These are phyloP conservation scores for Rhynchosporium secalis DNA, from an alignment of 2,329 filamentous ascomycete genomes.

Conservation along the genomic window DNA sequence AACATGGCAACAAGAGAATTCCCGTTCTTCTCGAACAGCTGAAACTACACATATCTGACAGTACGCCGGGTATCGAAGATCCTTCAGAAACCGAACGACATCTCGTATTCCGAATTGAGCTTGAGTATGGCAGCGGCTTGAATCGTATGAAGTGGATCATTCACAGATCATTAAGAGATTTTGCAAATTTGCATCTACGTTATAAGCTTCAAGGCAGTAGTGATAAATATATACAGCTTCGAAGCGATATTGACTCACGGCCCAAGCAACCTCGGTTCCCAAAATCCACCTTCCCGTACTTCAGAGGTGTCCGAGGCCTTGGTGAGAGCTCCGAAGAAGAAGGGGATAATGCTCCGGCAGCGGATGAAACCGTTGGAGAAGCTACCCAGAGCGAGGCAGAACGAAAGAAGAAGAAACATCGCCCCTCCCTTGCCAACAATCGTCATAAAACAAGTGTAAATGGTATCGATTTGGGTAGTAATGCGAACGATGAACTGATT, in stretches of 20 bases:
- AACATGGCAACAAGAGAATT: conserved; percentile 92
- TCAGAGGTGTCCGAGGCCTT: conserved; percentile 76
- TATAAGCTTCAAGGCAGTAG: conserved; percentile 87
- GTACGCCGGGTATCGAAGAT: conserved; percentile 61
- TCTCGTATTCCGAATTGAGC: conserved; percentile 83
- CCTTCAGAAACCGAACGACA: conserved; percentile 61
- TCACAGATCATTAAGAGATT: conserved; percentile 81
- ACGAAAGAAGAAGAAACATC: conserved; percentile 52
- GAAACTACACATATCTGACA: conserved; percentile 83
- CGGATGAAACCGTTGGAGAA: conserved; percentile 53
- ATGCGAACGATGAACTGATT: conserved; percentile 49
- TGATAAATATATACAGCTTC: conserved; percentile 75
- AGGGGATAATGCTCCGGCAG: conserved; percentile 38
- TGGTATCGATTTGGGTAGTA: conserved; percentile 25
- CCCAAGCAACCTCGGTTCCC: conserved; percentile 90
- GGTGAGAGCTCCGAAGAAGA: conserved; percentile 75
- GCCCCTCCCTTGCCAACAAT: conserved; percentile 45
- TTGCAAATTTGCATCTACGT: conserved; percentile 87
- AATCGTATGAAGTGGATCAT: conserved; percentile 98
- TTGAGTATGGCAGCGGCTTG: conserved; percentile 94
- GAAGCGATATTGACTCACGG: conserved; percentile 62
- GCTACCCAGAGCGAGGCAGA: conserved; percentile 71
- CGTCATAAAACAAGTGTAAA: conserved; percentile 54
- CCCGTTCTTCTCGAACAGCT: conserved; percentile 94
- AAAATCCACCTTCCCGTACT: conserved; percentile 83